These are phyloP conservation scores for Halenospora varia DNA, from an alignment of 495 filamentous ascomycete genomes.

Conservation along the genomic window DNA sequence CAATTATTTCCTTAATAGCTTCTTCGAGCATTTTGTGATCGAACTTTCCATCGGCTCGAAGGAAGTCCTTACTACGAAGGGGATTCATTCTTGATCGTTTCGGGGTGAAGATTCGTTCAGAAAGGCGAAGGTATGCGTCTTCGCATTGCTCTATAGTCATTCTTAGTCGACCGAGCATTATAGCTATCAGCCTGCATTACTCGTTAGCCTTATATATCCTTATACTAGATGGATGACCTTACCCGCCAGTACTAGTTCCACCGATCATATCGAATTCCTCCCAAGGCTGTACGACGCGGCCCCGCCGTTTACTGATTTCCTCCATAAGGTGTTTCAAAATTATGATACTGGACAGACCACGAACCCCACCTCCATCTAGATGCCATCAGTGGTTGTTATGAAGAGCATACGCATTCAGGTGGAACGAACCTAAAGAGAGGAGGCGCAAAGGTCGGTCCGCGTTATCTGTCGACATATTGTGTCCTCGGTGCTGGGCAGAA, in stretches of 20 bases:
- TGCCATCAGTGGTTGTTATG: not conserved
- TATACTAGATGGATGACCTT: not conserved
- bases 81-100: not conserved
- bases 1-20: not conserved
- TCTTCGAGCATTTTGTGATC: not conserved
- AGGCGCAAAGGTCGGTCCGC: not conserved
- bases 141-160: constrained; percentile 3
- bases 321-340: constrained; percentile 48
- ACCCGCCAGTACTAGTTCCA: constrained; percentile 34
- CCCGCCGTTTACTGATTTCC: constrained; percentile 37
- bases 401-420: not conserved
- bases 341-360: constrained; percentile 38
- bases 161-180: constrained; percentile 9
- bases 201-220: not conserved
- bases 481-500: not conserved
- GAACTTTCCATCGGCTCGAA: constrained; percentile 3
- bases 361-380: not conserved
- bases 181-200: not conserved
- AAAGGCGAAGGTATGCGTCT: not conserved
- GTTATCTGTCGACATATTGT: not conserved
- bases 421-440: not conserved
- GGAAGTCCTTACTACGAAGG: not conserved
- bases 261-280: constrained; percentile 43
- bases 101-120: constrained; percentile 4
- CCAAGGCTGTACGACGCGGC: constrained; percentile 39